A percentile compares a stretch with the other conserved stretches of the same genome.
These are phyloP conservation scores for Scalesia atractyloides DNA, from an alignment of 129 eudicot species.

Conservation along the genomic window DNA sequence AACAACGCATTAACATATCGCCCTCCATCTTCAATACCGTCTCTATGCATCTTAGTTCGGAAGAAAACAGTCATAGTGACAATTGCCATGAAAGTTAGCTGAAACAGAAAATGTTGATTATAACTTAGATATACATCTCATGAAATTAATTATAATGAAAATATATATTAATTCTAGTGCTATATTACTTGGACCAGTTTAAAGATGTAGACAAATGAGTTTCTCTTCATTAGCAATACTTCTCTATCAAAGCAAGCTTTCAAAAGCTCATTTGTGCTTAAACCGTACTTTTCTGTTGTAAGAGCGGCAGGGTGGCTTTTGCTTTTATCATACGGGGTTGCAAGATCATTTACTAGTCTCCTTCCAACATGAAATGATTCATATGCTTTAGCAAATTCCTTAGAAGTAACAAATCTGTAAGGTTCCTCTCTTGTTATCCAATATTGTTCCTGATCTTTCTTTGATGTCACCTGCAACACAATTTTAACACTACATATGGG, in stretches of 20 bases:
- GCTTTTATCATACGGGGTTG: constrained; percentile 62
- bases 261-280: constrained; percentile 63
- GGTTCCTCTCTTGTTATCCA: constrained; percentile 52
- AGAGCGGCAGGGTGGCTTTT: constrained; percentile 84
- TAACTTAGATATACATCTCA: not conserved
- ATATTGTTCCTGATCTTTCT: constrained; percentile 73
- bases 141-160: not conserved
- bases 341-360: constrained; percentile 63
- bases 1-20: constrained; percentile 74
- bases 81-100: constrained; percentile 59
- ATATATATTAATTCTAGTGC: not conserved
- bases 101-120: constrained; percentile 15
- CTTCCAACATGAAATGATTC: constrained; percentile 73
- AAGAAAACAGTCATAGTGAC: constrained; percentile 61
- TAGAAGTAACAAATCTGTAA: constrained; percentile 50
- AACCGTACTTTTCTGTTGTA: constrained; percentile 67
- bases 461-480: constrained; percentile 60
- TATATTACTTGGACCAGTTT: constrained; percentile 55
- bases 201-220: constrained; percentile 79
- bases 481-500: not conserved
- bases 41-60: constrained; percentile 63
- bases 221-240: constrained; percentile 73
- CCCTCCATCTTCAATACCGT: constrained; percentile 50
- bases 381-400: constrained; percentile 75
- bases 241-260: constrained; percentile 82